Percentiles rank a stretch among this genome's conserved stretches.
These are phyloP conservation scores for Astraeus odoratus DNA, from an alignment of 768 basidiomycete species.

Conservation along the genomic window DNA sequence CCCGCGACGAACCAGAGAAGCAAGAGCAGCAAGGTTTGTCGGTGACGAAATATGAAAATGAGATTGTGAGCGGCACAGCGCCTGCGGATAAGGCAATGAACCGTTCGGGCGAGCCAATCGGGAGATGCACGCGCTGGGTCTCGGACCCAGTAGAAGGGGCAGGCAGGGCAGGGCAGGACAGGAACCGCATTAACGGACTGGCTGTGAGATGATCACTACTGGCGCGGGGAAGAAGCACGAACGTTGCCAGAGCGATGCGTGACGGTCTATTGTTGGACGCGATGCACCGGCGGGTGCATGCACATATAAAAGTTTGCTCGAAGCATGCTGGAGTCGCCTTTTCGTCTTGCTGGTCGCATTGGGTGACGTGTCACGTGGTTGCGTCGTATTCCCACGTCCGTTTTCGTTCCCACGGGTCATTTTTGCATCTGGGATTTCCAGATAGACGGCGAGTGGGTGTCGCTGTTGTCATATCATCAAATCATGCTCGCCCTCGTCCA, in stretches of 20 bases:
- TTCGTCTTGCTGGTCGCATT: neutral
- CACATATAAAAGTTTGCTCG: neutral
- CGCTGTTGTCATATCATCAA: neutral
- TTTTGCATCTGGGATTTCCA: no score
- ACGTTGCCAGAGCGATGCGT: slow-evolving; percentile 1
- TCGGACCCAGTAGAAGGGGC: neutral
- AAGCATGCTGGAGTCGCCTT: neutral
- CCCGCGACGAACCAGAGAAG: neutral
- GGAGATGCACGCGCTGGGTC: neutral
- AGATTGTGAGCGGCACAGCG: neutral
- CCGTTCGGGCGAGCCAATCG: neutral
- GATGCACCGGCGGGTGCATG: neutral
- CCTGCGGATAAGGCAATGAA: neutral
- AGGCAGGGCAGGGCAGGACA: no score
- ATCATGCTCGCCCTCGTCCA: slow-evolving; percentile 48
- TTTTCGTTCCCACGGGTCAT: slow-evolving; percentile 16
- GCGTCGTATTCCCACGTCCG: neutral
- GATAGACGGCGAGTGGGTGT: neutral
- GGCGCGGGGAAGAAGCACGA: neutral
- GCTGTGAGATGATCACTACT: no score
- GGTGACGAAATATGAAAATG: neutral
- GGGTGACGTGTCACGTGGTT: neutral
- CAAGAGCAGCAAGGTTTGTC: neutral
- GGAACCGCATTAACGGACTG: no score
- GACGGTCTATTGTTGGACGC: neutral